A percentile compares a stretch with the other conserved stretches of the same genome.
phyloP scores from a whole-genome alignment of 2,329 filamentous ascomycete genomes.

The Zymoseptoria pseudotritici region DNA sequence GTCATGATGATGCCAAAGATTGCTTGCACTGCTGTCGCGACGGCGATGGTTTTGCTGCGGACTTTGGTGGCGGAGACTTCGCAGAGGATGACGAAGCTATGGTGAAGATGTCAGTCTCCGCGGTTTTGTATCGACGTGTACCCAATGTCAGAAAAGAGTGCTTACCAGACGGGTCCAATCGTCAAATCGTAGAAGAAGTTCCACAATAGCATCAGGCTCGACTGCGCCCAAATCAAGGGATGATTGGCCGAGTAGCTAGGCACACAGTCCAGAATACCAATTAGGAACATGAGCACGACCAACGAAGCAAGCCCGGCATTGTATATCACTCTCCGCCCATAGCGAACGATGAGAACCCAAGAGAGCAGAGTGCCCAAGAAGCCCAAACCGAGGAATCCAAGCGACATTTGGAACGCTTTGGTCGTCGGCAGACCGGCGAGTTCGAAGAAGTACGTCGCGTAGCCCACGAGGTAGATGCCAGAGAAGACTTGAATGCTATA shows the following conservation, averaged over 20 bases:
- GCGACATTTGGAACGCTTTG: constrained; percentile 35
- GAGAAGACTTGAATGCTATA: constrained; percentile 39
- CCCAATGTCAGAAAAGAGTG: not conserved
- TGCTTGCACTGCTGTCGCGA: constrained; percentile 36
- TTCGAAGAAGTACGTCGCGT: constrained; percentile 44
- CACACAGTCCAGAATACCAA: constrained; percentile 35
- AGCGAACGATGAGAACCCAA: constrained; percentile 33
- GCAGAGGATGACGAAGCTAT: constrained; percentile 32
- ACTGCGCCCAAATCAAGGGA: constrained; percentile 35
- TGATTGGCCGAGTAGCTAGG: constrained; percentile 25
- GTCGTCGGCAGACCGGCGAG: constrained; percentile 35
- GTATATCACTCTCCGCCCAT: constrained; percentile 34
- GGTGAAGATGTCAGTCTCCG: not conserved
- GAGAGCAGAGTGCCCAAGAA: constrained; percentile 37
- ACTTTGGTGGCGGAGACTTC: constrained; percentile 34
- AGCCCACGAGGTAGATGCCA: constrained; percentile 38
- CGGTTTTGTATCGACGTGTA: not conserved
- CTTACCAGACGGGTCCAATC: constrained; percentile 30
- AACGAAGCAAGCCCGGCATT: constrained; percentile 31
- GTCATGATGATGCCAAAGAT: constrained; percentile 35
- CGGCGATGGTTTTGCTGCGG: constrained; percentile 32
- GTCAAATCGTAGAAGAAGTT: constrained; percentile 32
- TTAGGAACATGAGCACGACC: constrained; percentile 30
- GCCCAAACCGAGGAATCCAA: constrained; percentile 37
- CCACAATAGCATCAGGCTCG: constrained; percentile 32